phyloP scores from a whole-genome alignment of 2,329 filamentous ascomycete species.

The Aspergillus unguis region DNA sequence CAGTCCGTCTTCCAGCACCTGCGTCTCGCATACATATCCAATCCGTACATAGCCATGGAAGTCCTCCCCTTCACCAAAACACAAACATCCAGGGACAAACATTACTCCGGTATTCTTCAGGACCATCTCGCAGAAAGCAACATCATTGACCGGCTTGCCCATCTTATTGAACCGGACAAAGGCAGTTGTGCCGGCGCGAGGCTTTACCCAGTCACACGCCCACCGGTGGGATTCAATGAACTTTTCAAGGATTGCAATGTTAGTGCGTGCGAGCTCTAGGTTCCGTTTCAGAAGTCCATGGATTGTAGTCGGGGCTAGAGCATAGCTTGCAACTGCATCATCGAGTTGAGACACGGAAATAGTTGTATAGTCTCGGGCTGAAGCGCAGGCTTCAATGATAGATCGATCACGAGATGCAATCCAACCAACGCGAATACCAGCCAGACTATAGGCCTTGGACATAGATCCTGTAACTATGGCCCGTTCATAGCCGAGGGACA shows the following conservation, averaged over 20 bases:
- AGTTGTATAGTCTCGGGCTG: conserved; percentile 75
- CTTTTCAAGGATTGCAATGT: conserved; percentile 62
- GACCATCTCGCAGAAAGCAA: conserved; percentile 64
- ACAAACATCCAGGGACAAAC: conserved; percentile 67
- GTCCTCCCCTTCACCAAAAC: conserved; percentile 64
- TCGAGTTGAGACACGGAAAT: conserved; percentile 83
- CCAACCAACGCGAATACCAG: conserved; percentile 81
- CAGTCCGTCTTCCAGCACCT: conserved; percentile 63
- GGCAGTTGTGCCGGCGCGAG: conserved; percentile 76
- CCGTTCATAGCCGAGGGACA: conserved; percentile 69
- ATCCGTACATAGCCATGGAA: conserved; percentile 72
- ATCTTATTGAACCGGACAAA: conserved; percentile 64
- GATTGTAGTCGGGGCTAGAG: conserved; percentile 64
- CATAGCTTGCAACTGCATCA: conserved; percentile 72
- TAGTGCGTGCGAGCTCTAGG: conserved; percentile 63
- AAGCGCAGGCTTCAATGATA: conserved; percentile 62
- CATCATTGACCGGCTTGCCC: conserved; percentile 63
- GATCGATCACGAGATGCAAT: conserved; percentile 63
- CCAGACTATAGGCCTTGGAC: conserved; percentile 80
- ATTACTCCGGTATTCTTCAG: conserved; percentile 66
- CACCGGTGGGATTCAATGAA: conserved; percentile 65
- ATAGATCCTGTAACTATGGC: conserved; percentile 73
- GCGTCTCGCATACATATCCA: conserved; percentile 68
- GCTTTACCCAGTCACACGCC: conserved; percentile 68
- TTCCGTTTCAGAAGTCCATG: conserved; percentile 62